Evolutionary conservation across 2,329 filamentous ascomycete genomes (phyloP).

Genomic region (Blumeriella jaapii): DNA sequence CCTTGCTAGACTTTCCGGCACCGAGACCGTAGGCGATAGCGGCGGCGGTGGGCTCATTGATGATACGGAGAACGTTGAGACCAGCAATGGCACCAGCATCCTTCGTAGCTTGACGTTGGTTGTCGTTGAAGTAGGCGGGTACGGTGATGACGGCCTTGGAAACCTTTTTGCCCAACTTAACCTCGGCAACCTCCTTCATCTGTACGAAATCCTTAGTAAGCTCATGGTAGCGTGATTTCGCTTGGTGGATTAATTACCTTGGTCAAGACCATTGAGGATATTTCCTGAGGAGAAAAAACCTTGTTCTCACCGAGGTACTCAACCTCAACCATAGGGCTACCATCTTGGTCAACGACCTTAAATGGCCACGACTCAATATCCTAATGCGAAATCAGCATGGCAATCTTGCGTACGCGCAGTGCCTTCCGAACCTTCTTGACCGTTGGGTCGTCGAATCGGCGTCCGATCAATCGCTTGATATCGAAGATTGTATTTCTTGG

Average conservation of each 20-base stretch:
- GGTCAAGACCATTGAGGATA: slow-evolving; percentile 95
- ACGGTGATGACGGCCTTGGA: slow-evolving; percentile 99
- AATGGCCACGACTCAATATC: slow-evolving; percentile 98
- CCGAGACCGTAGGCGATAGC: slow-evolving; percentile 98
- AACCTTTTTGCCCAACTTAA: slow-evolving; percentile 97
- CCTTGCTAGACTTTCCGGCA: slow-evolving; percentile 88
- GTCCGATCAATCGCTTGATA: slow-evolving; percentile 98
- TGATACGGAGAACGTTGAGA: slow-evolving; percentile 98
- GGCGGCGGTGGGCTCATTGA: slow-evolving; percentile 98
- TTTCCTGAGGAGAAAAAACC: slow-evolving; percentile 95
- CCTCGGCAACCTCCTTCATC: slow-evolving; percentile 99
- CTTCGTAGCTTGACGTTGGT: slow-evolving; percentile 99
- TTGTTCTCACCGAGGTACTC: slow-evolving; percentile 90
- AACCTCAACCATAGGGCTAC: slow-evolving; percentile 86
- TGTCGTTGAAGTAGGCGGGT: slow-evolving; percentile 99
- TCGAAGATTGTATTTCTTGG: slow-evolving; percentile 97
- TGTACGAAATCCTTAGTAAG: slow-evolving; percentile 29
- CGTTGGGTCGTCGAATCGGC: slow-evolving; percentile 85
- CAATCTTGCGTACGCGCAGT: too few relatives aligned
- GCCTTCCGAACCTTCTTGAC: slow-evolving; percentile 99
- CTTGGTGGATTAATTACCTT: too few relatives aligned
- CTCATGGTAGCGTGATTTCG: not conserved
- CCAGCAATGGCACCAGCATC: slow-evolving; percentile 96
- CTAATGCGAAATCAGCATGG: too few relatives aligned
- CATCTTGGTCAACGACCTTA: slow-evolving; percentile 86